phyloP scores from a whole-genome alignment of 1,139 yeast species.

The Kodamaea derodonti region DNA sequence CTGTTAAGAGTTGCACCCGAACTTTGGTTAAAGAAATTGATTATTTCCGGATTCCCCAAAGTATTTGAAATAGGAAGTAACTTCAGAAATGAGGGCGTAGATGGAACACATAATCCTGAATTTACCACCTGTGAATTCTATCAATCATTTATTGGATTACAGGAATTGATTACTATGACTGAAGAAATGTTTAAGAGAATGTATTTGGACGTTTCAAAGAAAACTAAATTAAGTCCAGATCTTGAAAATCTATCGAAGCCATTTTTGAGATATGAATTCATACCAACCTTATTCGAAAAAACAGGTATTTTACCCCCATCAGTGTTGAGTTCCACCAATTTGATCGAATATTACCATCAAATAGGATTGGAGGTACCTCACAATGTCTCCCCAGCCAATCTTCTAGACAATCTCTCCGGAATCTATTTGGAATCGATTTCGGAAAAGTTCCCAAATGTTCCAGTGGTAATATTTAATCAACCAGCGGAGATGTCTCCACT shows the following conservation, averaged over 20 bases:
- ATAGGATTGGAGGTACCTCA: conserved; percentile 36
- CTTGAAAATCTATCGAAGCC: conserved; percentile 16
- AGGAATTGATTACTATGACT: conserved; percentile 63
- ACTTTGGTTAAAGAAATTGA: conserved; percentile 79
- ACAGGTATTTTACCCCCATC: conserved; percentile 41
- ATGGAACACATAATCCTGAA: conserved; percentile 92
- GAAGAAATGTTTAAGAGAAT: conserved; percentile 52
- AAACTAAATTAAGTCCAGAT: conserved; percentile 9
- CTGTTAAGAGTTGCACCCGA: conserved; percentile 91
- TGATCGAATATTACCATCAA: conserved; percentile 34
- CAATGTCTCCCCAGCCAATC: conserved; percentile 46
- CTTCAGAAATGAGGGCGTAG: conserved; percentile 91
- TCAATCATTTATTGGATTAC: conserved; percentile 69
- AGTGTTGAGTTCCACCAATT: conserved; percentile 30
- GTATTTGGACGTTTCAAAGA: conserved; percentile 15
- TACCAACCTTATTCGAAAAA: conserved; percentile 50
- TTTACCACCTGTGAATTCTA: conserved; percentile 93
- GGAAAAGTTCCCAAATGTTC: conserved; percentile 29
- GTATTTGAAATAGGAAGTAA: conserved; percentile 83
- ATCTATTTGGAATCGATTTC: conserved; percentile 64
- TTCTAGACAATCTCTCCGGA: conserved; percentile 66
- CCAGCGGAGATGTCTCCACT: conserved; percentile 86
- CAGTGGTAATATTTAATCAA: conserved; percentile 76
- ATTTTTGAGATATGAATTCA: conserved; percentile 50
- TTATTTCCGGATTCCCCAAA: conserved; percentile 79